Percentiles rank a stretch among this genome's conserved stretches.
Evolutionary conservation across 2,329 filamentous ascomycete species (phyloP).

Genomic region (Nakataea oryzae): DNA sequence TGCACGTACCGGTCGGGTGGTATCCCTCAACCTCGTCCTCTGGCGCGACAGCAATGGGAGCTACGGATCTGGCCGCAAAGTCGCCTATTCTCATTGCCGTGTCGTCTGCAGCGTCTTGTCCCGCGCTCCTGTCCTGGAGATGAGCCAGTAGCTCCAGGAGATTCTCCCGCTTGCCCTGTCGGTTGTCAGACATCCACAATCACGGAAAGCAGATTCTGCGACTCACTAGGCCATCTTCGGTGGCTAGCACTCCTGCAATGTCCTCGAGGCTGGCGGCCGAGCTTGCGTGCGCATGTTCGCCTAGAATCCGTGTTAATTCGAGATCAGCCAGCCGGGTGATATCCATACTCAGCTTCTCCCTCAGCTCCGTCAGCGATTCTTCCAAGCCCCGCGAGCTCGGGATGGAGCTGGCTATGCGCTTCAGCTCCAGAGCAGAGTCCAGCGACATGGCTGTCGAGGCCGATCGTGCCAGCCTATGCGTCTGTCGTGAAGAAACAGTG

Average conservation of each 20-base stretch:
- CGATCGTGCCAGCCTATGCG: no score
- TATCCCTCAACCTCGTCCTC: constrained; percentile 2
- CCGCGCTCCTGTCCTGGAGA: not conserved
- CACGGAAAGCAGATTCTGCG: not conserved
- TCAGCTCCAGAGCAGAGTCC: not conserved
- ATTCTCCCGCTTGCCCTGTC: constrained; percentile 2
- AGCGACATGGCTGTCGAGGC: not conserved
- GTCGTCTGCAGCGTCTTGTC: not conserved
- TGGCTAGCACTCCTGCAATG: not conserved
- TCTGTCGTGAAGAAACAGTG: no score
- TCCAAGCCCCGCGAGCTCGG: not conserved
- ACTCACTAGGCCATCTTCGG: not conserved
- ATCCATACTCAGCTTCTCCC: not conserved
- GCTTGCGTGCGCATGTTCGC: not conserved
- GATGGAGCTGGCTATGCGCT: not conserved
- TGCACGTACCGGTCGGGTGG: constrained; percentile 1
- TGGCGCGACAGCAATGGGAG: constrained; percentile 4
- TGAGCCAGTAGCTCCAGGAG: constrained; percentile 5
- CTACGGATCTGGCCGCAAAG: constrained; percentile 6
- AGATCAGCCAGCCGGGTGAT: no score
- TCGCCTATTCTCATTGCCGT: constrained; percentile 2
- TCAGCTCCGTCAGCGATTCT: not conserved
- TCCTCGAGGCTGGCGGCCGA: not conserved
- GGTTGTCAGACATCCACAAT: not conserved
- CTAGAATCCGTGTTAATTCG: no score